These are phyloP conservation scores for Apiospora phragmitis DNA, from an alignment of 2,329 filamentous ascomycete species.

Conservation along the genomic window DNA sequence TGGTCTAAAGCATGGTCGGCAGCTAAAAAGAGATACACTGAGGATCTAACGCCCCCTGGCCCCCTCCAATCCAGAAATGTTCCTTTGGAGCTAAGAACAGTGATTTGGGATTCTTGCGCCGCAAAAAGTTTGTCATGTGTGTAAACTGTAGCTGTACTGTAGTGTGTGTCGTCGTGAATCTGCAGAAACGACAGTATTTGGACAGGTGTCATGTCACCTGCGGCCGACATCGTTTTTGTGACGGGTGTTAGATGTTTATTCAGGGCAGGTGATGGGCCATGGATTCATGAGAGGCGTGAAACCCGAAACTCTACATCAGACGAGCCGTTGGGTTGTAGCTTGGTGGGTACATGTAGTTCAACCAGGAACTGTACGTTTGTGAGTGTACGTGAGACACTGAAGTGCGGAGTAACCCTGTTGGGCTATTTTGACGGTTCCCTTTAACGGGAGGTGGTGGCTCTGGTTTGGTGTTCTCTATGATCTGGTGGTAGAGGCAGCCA, in stretches of 20 bases:
- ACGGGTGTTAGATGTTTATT: background rate
- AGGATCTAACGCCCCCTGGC: background rate
- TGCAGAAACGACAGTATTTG: background rate
- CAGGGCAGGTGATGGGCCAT: background rate
- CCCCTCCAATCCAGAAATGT: background rate
- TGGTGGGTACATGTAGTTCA: too few relatives aligned
- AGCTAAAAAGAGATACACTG: background rate
- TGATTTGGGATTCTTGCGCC: background rate
- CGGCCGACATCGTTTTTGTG: background rate
- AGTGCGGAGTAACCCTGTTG: background rate
- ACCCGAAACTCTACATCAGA: conserved; percentile 4
- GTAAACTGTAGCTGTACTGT: background rate
- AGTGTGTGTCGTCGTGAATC: background rate
- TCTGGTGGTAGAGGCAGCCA: background rate
- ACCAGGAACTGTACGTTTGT: background rate
- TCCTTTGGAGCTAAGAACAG: background rate
- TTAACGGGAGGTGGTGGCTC: background rate
- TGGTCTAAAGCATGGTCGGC: background rate
- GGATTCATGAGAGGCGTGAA: conserved; percentile 2
- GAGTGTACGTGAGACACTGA: background rate
- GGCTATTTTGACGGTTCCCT: background rate
- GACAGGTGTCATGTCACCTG: background rate
- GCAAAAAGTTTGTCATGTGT: background rate
- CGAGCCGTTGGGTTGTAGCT: background rate
- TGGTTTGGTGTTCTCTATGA: background rate